Percentiles rank a stretch among this genome's conserved stretches.
These are phyloP conservation scores for Zopfochytrium polystomum DNA, from an alignment of 371 early-diverging fungal species.

Conservation along the genomic window DNA sequence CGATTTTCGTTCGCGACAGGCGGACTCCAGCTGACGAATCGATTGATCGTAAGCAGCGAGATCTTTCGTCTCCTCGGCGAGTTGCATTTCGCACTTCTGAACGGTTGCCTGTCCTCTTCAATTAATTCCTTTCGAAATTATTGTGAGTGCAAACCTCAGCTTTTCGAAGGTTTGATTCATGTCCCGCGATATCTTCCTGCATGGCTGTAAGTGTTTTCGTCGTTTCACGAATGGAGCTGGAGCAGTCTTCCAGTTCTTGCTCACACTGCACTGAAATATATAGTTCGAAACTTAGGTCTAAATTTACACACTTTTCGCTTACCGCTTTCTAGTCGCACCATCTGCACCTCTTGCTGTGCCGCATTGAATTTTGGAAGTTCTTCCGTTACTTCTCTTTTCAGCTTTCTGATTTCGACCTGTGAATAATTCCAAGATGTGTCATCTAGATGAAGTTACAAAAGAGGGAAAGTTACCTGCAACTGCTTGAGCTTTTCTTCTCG, in stretches of 20 bases:
- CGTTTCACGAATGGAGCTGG: too few relatives aligned
- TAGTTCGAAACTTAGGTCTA: neutral
- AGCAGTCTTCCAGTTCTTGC: too few relatives aligned
- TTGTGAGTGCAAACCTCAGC: neutral
- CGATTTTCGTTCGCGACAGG: neutral
- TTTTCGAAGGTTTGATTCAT: too few relatives aligned
- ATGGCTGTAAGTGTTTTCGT: too few relatives aligned
- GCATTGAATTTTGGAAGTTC: slow-evolving; percentile 53
- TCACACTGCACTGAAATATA: slow-evolving; percentile 61
- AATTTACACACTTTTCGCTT: slow-evolving; percentile 18
- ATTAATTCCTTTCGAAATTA: too few relatives aligned
- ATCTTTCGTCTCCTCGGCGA: neutral
- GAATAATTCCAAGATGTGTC: too few relatives aligned
- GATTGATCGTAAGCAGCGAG: neutral
- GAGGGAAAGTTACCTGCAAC: slow-evolving; percentile 52
- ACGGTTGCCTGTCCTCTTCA: too few relatives aligned
- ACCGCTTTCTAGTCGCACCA: slow-evolving; percentile 67
- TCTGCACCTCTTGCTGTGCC: slow-evolving; percentile 69
- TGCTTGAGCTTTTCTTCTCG: slow-evolving; percentile 84
- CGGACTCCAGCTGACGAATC: neutral
- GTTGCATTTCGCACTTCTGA: neutral
- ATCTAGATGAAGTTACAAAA: too few relatives aligned
- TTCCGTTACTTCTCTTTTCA: slow-evolving; percentile 57
- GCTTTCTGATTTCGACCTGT: too few relatives aligned
- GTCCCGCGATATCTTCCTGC: too few relatives aligned